Percentiles rank a stretch among this genome's conserved stretches.
phyloP scores from a whole-genome alignment of 805 yeast species.

The Kuraishia ogatae region DNA sequence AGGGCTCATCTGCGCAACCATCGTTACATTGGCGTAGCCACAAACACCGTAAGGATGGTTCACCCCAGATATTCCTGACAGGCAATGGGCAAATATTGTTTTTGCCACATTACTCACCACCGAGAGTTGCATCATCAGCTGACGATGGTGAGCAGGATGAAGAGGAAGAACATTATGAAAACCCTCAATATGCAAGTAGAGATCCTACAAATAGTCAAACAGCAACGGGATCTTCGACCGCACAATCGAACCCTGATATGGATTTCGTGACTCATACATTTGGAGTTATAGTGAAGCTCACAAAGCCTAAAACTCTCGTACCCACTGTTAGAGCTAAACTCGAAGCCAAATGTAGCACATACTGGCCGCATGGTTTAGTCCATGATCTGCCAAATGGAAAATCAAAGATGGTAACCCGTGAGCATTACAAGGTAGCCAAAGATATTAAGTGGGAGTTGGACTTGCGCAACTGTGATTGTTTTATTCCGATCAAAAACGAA shows the following conservation, averaged over 20 bases:
- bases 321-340: slow-evolving; percentile 31
- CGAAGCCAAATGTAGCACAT: slow-evolving; percentile 31
- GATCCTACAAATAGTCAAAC: not conserved
- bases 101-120: slow-evolving; percentile 24
- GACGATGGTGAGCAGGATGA: slow-evolving; percentile 7
- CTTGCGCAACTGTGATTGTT: slow-evolving; percentile 26
- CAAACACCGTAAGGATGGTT: not conserved
- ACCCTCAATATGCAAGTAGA: not conserved
- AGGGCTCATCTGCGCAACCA: not conserved
- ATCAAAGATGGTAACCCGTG: slow-evolving; percentile 30
- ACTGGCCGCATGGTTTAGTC: slow-evolving; percentile 29
- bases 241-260: not conserved
- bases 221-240: not conserved
- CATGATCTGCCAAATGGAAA: slow-evolving; percentile 30
- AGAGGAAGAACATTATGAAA: slow-evolving; percentile 11
- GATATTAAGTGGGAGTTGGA: slow-evolving; percentile 36
- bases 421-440: slow-evolving; percentile 30
- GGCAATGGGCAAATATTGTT: slow-evolving; percentile 25
- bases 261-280: slow-evolving; percentile 32
- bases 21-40: not conserved
- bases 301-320: slow-evolving; percentile 28
- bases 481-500: slow-evolving; percentile 20
- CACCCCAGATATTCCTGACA: slow-evolving; percentile 16
- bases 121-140: slow-evolving; percentile 7
- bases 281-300: slow-evolving; percentile 38